These are phyloP conservation scores for Fomitopsis pinicola DNA, from an alignment of 1,284 basidiomycete species.

Conservation along the genomic window DNA sequence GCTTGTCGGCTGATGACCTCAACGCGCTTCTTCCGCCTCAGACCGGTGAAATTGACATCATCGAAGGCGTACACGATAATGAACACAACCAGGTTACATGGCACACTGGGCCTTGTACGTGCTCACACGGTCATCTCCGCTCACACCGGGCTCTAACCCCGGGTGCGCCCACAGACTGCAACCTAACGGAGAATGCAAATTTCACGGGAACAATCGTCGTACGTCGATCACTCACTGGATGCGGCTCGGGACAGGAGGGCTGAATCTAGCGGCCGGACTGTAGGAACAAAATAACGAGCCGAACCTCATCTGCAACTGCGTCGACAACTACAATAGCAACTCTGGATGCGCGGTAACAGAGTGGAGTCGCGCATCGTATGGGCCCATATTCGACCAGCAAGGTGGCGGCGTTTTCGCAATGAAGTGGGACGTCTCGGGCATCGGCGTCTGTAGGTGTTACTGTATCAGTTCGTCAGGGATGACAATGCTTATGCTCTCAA, in stretches of 20 bases:
- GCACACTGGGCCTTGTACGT: slow-evolving; percentile 56
- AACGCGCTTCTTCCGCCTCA: slow-evolving; percentile 20
- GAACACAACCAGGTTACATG: slow-evolving; percentile 75
- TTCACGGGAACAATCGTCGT: slow-evolving; percentile 59
- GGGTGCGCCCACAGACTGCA: slow-evolving; percentile 34
- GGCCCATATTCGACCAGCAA: slow-evolving; percentile 62
- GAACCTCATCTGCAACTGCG: slow-evolving; percentile 53
- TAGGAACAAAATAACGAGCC: slow-evolving; percentile 31
- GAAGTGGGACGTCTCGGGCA: slow-evolving; percentile 73
- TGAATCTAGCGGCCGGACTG: background rate
- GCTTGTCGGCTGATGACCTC: background rate
- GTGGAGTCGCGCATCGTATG: slow-evolving; percentile 69
- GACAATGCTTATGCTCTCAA: background rate
- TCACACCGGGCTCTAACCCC: background rate
- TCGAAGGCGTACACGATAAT: slow-evolving; percentile 76
- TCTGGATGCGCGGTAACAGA: slow-evolving; percentile 70
- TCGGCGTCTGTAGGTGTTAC: slow-evolving; percentile 59
- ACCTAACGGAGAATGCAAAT: slow-evolving; percentile 37
- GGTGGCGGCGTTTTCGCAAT: slow-evolving; percentile 78
- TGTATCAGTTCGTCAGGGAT: background rate
- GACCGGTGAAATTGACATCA: slow-evolving; percentile 78
- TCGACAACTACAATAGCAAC: slow-evolving; percentile 38
- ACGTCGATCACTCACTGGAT: slow-evolving; percentile 18
- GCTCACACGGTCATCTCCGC: background rate
- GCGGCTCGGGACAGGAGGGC: background rate